phyloP scores from a whole-genome alignment of 106 monocot genomes.

The Platanthera guangdongensis region DNA sequence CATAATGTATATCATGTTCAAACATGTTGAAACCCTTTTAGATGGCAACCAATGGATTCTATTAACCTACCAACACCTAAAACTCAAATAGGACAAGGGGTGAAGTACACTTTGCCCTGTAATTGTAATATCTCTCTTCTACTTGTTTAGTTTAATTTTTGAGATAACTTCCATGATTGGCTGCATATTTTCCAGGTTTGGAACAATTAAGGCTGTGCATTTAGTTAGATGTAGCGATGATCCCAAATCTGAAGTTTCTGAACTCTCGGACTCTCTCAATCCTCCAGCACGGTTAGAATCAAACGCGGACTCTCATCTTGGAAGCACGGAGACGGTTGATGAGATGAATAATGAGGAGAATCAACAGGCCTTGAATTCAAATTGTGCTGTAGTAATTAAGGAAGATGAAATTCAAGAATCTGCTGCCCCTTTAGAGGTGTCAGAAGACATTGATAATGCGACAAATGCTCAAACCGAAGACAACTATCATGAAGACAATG shows the following conservation, averaged over 20 bases:
- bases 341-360: not conserved
- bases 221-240: conserved; percentile 22
- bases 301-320: not conserved
- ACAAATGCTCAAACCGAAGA: conserved; percentile 4
- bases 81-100: too few relatives aligned
- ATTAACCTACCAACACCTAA: too few relatives aligned
- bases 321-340: conserved; percentile 7
- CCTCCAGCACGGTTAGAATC: conserved; percentile 2
- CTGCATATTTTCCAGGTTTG: conserved; percentile 53
- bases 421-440: not conserved
- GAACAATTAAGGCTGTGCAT: conserved; percentile 72
- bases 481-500: not conserved
- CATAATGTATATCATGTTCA: too few relatives aligned
- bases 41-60: too few relatives aligned
- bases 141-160: too few relatives aligned
- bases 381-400: not conserved
- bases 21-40: too few relatives aligned
- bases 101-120: too few relatives aligned
- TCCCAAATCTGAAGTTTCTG: not conserved
- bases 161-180: not conserved
- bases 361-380: not conserved
- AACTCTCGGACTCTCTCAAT: conserved; percentile 4
- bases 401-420: not conserved
- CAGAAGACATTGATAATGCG: not conserved
- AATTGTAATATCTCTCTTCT: too few relatives aligned